Percentiles rank a stretch among this genome's conserved stretches.
These are phyloP conservation scores for Globisporangium carolinianum DNA, from an alignment of 352 stramenopile species.

Conservation along the genomic window DNA sequence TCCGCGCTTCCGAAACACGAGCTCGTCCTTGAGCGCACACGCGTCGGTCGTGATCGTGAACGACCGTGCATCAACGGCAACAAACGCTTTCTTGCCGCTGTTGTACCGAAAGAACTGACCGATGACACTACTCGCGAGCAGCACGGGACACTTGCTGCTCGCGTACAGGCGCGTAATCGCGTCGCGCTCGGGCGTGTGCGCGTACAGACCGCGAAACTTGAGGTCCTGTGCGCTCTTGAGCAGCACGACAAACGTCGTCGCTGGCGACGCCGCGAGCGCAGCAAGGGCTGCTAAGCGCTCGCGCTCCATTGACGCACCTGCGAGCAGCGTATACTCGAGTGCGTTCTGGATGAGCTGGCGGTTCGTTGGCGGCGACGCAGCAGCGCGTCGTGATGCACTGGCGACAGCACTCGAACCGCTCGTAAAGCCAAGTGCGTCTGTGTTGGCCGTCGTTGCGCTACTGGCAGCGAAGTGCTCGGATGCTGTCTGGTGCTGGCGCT, in stretches of 20 bases:
- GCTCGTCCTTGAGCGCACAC: conserved; percentile 45
- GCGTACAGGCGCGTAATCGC: conserved; percentile 37
- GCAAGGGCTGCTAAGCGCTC: conserved; percentile 39
- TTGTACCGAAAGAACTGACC: conserved; percentile 83
- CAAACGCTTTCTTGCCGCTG: conserved; percentile 75
- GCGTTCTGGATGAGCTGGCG: conserved; percentile 72
- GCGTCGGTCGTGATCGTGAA: conserved; percentile 77
- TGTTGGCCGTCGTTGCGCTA: neutral
- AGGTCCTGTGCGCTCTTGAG: conserved; percentile 69
- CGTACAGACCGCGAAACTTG: conserved; percentile 71
- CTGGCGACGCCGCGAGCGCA: conserved; percentile 31
- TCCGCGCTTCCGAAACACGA: conserved; percentile 21
- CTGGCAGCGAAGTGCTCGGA: neutral
- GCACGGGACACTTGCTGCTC: conserved; percentile 18
- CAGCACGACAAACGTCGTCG: conserved; percentile 71
- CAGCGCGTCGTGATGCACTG: neutral
- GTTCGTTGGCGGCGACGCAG: conserved; percentile 45
- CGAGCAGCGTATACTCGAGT: conserved; percentile 70
- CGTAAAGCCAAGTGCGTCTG: no score
- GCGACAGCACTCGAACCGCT: no score
- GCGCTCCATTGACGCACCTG: conserved; percentile 50
- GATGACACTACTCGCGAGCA: conserved; percentile 31
- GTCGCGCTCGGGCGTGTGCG: conserved; percentile 41
- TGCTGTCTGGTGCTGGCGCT: conserved; percentile 16
- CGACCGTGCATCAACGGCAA: conserved; percentile 46